Percentiles rank a stretch among this genome's conserved stretches.
Conservation (phyloP, 2,329 filamentous ascomycete species). For the Aureobasidium sp. region DNA sequence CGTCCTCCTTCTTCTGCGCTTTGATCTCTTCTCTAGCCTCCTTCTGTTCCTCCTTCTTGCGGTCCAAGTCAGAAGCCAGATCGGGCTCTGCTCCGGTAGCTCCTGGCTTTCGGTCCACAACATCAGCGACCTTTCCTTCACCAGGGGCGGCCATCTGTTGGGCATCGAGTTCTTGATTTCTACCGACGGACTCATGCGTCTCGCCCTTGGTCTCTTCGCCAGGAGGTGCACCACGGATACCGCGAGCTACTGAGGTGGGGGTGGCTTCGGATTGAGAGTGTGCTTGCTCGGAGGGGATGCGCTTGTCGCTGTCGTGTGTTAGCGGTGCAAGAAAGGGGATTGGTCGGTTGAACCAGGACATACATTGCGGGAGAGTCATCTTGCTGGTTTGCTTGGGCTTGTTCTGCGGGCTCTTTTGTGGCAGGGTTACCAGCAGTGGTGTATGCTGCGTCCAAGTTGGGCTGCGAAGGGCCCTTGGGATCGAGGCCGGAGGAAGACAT, state of each 20-base stretch:
- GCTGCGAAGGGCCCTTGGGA: slow-evolving; percentile 36
- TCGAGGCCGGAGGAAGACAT: slow-evolving; percentile 31
- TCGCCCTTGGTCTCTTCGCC: slow-evolving; percentile 36
- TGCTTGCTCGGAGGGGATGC: slow-evolving; percentile 31
- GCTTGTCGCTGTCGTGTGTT: slow-evolving; percentile 23
- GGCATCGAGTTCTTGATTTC: slow-evolving; percentile 38
- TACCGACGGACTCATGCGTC: slow-evolving; percentile 33
- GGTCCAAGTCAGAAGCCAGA: slow-evolving; percentile 37
- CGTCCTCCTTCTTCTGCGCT: slow-evolving; percentile 28
- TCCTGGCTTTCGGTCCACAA: slow-evolving; percentile 32
- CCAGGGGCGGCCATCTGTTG: slow-evolving; percentile 41
- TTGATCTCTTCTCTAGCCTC: slow-evolving; percentile 33
- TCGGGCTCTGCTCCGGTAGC: slow-evolving; percentile 29
- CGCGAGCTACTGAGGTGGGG: slow-evolving; percentile 31
- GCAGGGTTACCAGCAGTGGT: slow-evolving; percentile 38
- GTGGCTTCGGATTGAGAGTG: slow-evolving; percentile 27
- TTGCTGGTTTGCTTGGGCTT: slow-evolving; percentile 25
- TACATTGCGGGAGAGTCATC: slow-evolving; percentile 20
- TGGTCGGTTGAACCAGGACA: background rate
- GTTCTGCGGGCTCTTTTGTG: slow-evolving; percentile 33
- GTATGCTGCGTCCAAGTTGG: slow-evolving; percentile 36
- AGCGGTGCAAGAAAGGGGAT: background rate
- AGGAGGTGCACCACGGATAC: slow-evolving; percentile 34
- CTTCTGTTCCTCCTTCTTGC: slow-evolving; percentile 43
- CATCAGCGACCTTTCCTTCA: slow-evolving; percentile 36